Evolutionary conservation across 352 stramenopile genomes (phyloP).

Genomic region (Phytophthora constricta): DNA sequence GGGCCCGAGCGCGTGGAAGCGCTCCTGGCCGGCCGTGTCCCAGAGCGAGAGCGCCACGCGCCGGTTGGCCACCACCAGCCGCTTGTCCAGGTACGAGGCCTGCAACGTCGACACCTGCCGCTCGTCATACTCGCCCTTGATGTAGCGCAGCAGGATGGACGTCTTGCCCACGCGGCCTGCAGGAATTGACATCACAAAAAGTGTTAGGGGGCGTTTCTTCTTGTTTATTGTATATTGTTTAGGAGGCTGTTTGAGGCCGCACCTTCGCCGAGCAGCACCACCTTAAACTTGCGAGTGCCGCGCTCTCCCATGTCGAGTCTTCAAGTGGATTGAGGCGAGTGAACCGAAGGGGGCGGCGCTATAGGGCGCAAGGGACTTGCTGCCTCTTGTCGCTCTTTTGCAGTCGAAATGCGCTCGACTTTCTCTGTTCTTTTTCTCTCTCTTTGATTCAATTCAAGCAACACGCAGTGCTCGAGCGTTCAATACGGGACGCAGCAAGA

Average conservation of each 20-base stretch:
- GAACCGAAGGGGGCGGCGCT: neutral
- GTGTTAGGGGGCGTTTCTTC: too few species aligned
- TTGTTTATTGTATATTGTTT: too few species aligned
- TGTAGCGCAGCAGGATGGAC: constrained; percentile 94
- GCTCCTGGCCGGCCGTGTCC: constrained; percentile 90
- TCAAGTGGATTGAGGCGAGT: neutral
- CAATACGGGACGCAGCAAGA: too few species aligned
- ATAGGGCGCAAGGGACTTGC: neutral
- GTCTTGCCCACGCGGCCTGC: constrained; percentile 95
- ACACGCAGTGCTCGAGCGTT: too few species aligned
- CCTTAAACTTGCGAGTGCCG: constrained; percentile 84
- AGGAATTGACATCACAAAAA: too few species aligned
- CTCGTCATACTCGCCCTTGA: constrained; percentile 94
- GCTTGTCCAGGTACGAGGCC: constrained; percentile 94
- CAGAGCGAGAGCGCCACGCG: constrained; percentile 87
- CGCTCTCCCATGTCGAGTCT: constrained; percentile 56
- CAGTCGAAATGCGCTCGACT: neutral
- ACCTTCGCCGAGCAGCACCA: constrained; percentile 89
- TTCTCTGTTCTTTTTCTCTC: constrained; percentile 4
- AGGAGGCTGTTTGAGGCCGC: constrained; percentile 1
- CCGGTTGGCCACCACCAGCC: constrained; percentile 81
- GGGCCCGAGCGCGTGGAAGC: constrained; percentile 86
- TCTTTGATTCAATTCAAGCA: too few species aligned
- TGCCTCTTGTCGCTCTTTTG: neutral
- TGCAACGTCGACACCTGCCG: constrained; percentile 92